Conservation (phyloP, 2,329 filamentous ascomycete genomes). For the Cladophialophora carrionii region DNA sequence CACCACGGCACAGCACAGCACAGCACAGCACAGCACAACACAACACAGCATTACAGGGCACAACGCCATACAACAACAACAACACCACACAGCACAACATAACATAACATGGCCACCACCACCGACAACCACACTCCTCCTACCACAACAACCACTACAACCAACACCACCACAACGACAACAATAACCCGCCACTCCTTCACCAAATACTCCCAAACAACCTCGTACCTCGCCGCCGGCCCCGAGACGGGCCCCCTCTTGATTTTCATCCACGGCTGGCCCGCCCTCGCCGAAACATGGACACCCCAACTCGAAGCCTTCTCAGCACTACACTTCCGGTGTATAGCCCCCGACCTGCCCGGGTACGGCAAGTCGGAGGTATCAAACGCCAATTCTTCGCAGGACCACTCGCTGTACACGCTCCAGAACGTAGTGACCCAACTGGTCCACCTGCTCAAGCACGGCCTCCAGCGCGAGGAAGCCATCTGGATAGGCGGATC, state of each 20-base stretch:
- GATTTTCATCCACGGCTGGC: conserved; percentile 56
- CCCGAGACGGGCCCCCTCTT: conserved; percentile 24
- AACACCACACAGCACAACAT: no score
- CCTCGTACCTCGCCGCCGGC: conserved; percentile 29
- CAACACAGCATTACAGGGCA: no score
- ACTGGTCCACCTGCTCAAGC: conserved; percentile 21
- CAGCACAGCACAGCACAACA: no score
- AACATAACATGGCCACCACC: no score
- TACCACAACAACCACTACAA: neutral
- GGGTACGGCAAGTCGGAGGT: conserved; percentile 43
- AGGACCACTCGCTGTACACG: conserved; percentile 10
- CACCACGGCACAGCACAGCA: no score
- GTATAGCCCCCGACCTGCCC: conserved; percentile 48
- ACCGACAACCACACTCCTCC: no score
- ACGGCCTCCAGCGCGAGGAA: conserved; percentile 27
- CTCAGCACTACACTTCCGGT: conserved; percentile 46
- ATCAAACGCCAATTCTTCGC: no score
- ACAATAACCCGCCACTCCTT: conserved; percentile 17
- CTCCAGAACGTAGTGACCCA: conserved; percentile 21
- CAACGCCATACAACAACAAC: no score
- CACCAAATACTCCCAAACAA: conserved; percentile 16
- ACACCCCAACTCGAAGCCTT: conserved; percentile 47
- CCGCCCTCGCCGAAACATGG: conserved; percentile 54
- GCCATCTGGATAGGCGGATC: conserved; percentile 32
- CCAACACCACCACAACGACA: neutral